These are phyloP conservation scores for Nemania sp. DNA, from an alignment of 2,329 filamentous ascomycete genomes.

Conservation along the genomic window DNA sequence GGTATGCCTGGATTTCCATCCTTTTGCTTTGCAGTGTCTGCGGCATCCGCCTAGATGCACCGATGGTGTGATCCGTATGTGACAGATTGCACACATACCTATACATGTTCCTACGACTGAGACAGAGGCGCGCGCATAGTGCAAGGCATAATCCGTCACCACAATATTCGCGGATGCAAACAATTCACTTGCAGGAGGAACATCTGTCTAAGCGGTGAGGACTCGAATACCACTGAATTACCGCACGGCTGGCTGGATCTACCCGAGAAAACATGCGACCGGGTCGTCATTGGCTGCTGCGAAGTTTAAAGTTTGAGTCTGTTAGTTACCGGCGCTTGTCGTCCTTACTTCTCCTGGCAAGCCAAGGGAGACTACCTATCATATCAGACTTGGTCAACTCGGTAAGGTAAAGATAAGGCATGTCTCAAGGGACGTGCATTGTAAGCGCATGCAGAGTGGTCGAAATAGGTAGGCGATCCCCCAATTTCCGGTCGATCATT, in stretches of 20 bases:
- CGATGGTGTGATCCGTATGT: constrained; percentile 11
- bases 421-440: constrained; percentile 7
- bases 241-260: background rate
- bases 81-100: background rate
- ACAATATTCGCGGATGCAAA: constrained; percentile 11
- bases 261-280: background rate
- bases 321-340: too few species aligned
- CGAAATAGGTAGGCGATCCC: constrained; percentile 8
- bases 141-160: background rate
- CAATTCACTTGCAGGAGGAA: constrained; percentile 10
- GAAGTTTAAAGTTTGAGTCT: background rate
- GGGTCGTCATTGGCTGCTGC: constrained; percentile 11
- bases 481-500: background rate
- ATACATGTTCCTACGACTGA: constrained; percentile 6
- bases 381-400: background rate
- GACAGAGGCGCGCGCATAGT: constrained; percentile 8
- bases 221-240: constrained; percentile 6
- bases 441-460: constrained; percentile 6
- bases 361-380: constrained; percentile 10
- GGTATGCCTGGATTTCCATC: constrained; percentile 1
- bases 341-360: constrained; percentile 17
- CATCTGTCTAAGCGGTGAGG: constrained; percentile 17
- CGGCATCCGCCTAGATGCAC: background rate
- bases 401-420: constrained; percentile 6
- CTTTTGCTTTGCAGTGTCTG: constrained; percentile 10